phyloP scores from a whole-genome alignment of 768 basidiomycete genomes.

The Trametes sanguinea region DNA sequence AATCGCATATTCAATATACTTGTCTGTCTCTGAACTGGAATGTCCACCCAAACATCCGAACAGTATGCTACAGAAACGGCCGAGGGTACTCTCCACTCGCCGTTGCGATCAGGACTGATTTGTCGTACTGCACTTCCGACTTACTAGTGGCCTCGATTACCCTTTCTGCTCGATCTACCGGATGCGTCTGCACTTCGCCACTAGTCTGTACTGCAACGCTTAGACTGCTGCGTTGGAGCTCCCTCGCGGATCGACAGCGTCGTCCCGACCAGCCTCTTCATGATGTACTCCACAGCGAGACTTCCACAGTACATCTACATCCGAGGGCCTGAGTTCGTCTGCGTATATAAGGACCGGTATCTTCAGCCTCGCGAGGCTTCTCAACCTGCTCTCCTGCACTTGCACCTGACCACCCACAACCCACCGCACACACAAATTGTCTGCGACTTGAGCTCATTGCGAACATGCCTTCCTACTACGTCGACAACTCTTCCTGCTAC shows the following conservation, averaged over 20 bases:
- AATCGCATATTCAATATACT: too few relatives aligned
- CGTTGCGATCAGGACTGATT: neutral
- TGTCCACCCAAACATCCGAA: neutral
- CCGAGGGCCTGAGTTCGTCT: neutral
- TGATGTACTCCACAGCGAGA: neutral
- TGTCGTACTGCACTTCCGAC: too few relatives aligned
- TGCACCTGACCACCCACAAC: neutral
- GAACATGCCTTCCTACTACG: slow-evolving; percentile 11
- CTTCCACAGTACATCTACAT: neutral
- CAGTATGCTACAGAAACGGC: neutral
- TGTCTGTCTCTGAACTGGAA: too few relatives aligned
- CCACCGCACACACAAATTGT: neutral
- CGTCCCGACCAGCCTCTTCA: neutral
- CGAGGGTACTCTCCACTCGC: neutral
- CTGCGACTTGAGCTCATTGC: neutral
- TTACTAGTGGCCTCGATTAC: too few relatives aligned
- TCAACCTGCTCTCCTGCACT: neutral
- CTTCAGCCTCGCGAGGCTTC: neutral
- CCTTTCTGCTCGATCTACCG: too few relatives aligned
- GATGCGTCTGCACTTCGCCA: too few relatives aligned
- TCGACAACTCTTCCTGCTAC: slow-evolving; percentile 27
- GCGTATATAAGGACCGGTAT: neutral
- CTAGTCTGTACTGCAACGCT: neutral
- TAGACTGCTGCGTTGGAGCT: neutral
- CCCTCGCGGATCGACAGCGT: neutral